Conservation (phyloP, 768 basidiomycete genomes). For the Hypholoma sublateritium region DNA sequence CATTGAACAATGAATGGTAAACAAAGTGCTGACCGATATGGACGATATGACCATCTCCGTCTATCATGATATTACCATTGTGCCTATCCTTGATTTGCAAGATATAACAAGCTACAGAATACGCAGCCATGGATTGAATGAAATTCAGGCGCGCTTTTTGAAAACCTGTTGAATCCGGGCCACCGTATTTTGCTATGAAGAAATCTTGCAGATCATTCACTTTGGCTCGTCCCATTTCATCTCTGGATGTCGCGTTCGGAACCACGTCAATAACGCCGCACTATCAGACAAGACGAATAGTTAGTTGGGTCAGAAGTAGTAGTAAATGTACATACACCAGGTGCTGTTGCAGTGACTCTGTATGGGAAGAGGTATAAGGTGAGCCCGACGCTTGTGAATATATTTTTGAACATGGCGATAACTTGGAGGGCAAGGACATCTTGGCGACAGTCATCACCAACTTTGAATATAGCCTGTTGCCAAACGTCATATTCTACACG, state of each 20-base stretch:
- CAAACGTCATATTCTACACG: constrained; percentile 81
- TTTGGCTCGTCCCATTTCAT: constrained; percentile 99
- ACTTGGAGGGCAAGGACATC: constrained; percentile 96
- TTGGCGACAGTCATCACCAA: constrained; percentile 98
- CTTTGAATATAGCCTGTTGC: constrained; percentile 99
- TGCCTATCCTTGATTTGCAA: constrained; percentile 98
- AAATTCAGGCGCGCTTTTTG: constrained; percentile 94
- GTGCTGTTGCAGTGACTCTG: constrained; percentile 93
- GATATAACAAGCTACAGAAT: constrained; percentile 97
- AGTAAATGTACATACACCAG: constrained; percentile 65
- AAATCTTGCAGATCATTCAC: constrained; percentile 95
- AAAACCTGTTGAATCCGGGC: constrained; percentile 85
- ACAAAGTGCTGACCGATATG: constrained; percentile 72
- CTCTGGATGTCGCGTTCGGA: constrained; percentile 94
- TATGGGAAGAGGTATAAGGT: constrained; percentile 94
- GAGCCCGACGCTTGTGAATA: constrained; percentile 86
- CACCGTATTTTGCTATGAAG: constrained; percentile 92
- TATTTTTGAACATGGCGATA: constrained; percentile 99
- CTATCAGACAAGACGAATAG: constrained; percentile 38
- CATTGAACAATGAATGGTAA: neutral
- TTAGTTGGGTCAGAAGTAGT: neutral
- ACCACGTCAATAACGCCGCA: constrained; percentile 99
- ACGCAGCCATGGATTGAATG: constrained; percentile 98
- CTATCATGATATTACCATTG: constrained; percentile 99
- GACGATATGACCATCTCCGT: constrained; percentile 94